phyloP scores from a whole-genome alignment of 2,329 filamentous ascomycete species.

The Epichloe brachyelytri region DNA sequence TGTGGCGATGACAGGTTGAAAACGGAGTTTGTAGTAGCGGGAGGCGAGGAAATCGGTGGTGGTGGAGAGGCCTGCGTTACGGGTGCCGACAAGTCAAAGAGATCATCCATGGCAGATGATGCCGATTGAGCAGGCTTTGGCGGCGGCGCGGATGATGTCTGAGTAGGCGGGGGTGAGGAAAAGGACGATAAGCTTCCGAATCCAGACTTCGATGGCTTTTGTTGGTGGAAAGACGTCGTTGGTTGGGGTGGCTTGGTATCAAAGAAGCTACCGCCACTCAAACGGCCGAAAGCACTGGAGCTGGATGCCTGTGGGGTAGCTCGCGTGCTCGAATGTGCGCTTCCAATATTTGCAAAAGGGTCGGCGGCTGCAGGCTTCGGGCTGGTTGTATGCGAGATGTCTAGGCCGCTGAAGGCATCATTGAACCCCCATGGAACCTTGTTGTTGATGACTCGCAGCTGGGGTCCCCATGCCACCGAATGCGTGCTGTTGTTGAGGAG shows the following conservation, averaged over 20 bases:
- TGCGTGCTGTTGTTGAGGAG: conserved; percentile 24
- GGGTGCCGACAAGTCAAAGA: conserved; percentile 63
- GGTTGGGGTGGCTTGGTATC: conserved; percentile 55
- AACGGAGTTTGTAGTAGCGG: conserved; percentile 44
- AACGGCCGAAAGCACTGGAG: conserved; percentile 32
- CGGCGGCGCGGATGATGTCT: conserved; percentile 13
- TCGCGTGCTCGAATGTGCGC: conserved; percentile 19
- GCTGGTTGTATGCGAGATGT: conserved; percentile 27
- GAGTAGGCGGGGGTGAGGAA: conserved; percentile 27
- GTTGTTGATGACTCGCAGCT: conserved; percentile 34
- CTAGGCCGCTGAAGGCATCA: conserved; percentile 53
- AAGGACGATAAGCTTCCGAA: conserved; percentile 57
- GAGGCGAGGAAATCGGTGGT: conserved; percentile 25
- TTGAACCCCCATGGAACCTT: conserved; percentile 50
- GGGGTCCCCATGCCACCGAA: conserved; percentile 58
- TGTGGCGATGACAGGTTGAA: conserved; percentile 63
- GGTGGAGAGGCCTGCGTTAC: conserved; percentile 32
- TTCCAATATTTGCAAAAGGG: conserved; percentile 51
- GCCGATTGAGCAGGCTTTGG: conserved; percentile 32
- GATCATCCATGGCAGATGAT: conserved; percentile 55
- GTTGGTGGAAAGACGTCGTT: conserved; percentile 34
- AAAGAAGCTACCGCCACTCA: conserved; percentile 73
- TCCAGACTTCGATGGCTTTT: conserved; percentile 41
- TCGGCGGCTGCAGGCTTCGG: conserved; percentile 31
- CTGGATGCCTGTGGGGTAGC: conserved; percentile 23